Conservation (phyloP, 768 basidiomycete genomes). For the Pisolithus tinctorius region DNA sequence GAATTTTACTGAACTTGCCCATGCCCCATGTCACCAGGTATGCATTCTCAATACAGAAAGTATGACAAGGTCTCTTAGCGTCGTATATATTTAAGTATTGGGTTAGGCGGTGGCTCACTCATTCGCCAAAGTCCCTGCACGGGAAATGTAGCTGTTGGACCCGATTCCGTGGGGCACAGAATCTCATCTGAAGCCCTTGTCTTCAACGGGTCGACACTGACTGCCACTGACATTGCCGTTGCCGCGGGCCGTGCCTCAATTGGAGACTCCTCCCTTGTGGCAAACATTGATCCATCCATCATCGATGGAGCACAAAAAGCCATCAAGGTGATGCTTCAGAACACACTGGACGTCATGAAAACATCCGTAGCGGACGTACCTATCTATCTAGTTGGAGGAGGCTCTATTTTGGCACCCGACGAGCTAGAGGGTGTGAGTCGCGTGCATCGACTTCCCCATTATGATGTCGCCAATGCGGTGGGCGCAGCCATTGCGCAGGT, state of each 20-base stretch:
- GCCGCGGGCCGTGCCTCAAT: conserved; percentile 29
- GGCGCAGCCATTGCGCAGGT: conserved; percentile 45
- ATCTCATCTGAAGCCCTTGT: conserved; percentile 42
- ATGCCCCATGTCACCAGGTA: conserved; percentile 48
- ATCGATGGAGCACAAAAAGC: conserved; percentile 31
- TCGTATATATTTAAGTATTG: conserved; percentile 34
- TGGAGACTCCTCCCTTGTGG: conserved; percentile 21
- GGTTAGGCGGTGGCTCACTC: conserved; percentile 58
- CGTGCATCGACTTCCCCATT: conserved; percentile 43
- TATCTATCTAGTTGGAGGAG: conserved; percentile 60
- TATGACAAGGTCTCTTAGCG: neutral
- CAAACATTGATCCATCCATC: conserved; percentile 16
- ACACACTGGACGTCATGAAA: conserved; percentile 57
- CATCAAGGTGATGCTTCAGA: conserved; percentile 40
- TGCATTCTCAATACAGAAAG: conserved; percentile 1
- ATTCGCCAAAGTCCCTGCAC: conserved; percentile 30
- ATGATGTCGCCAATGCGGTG: conserved; percentile 56
- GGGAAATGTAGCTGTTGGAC: conserved; percentile 47
- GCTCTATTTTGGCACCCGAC: conserved; percentile 51
- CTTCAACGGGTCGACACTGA: conserved; percentile 51
- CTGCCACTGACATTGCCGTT: conserved; percentile 56
- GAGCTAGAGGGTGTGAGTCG: conserved; percentile 44
- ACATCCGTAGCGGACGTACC: conserved; percentile 51
- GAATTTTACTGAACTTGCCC: conserved; percentile 54
- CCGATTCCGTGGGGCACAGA: conserved; percentile 58